phyloP scores from a whole-genome alignment of 1,139 yeast genomes.

The Debaryomyces subglobosus region DNA sequence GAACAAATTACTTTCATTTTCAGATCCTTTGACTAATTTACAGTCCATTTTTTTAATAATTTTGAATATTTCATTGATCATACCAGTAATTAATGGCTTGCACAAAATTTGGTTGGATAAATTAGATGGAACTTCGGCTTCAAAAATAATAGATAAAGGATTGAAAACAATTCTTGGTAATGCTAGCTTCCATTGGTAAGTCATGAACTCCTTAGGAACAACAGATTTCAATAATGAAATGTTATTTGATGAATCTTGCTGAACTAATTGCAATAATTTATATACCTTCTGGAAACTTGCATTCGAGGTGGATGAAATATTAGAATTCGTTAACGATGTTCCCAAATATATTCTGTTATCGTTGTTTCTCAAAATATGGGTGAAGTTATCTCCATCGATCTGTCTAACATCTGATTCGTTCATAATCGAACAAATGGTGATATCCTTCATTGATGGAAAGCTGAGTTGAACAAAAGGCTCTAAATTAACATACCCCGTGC shows the following conservation, averaged over 20 bases:
- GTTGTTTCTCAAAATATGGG: slow-evolving; percentile 31
- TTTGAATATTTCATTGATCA: slow-evolving; percentile 71
- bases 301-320: slow-evolving; percentile 15
- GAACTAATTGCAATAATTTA: slow-evolving; percentile 39
- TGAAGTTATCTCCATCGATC: slow-evolving; percentile 25
- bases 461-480: slow-evolving; percentile 63
- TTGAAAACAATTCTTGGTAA: slow-evolving; percentile 78
- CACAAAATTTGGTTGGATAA: slow-evolving; percentile 72
- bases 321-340: slow-evolving; percentile 21
- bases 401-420: slow-evolving; percentile 64
- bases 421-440: slow-evolving; percentile 60
- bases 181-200: slow-evolving; percentile 84
- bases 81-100: slow-evolving; percentile 81
- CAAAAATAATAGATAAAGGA: slow-evolving; percentile 74
- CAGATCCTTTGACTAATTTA: slow-evolving; percentile 65
- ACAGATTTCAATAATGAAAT: slow-evolving; percentile 52
- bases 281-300: slow-evolving; percentile 31
- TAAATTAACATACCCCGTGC: slow-evolving; percentile 69
- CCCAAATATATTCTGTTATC: slow-evolving; percentile 49
- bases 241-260: slow-evolving; percentile 33
- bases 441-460: slow-evolving; percentile 33
- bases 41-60: slow-evolving; percentile 81
- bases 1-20: slow-evolving; percentile 61
- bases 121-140: slow-evolving; percentile 61
- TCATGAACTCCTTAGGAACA: slow-evolving; percentile 62